A percentile compares a stretch with the other conserved stretches of the same genome.
phyloP scores from a whole-genome alignment of 2,329 filamentous ascomycete species.

The Mariannaea elegans region DNA sequence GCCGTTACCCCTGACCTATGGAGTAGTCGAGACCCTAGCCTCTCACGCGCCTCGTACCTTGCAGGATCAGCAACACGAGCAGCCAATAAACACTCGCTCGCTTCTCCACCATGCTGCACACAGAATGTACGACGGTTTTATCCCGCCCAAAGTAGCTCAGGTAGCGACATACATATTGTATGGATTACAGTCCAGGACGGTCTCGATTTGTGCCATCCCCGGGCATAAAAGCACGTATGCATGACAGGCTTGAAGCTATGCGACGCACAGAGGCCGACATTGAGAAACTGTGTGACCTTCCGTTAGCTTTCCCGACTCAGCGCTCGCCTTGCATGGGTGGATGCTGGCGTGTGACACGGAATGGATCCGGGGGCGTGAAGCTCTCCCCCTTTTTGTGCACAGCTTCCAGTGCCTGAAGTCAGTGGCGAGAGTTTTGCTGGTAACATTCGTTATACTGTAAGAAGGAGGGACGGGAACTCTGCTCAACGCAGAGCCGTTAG shows the following conservation, averaged over 20 bases:
- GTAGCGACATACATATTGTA: slow-evolving; percentile 26
- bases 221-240: slow-evolving; percentile 1
- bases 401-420: background rate
- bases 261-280: background rate
- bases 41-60: slow-evolving; percentile 33
- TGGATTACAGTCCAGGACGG: no score
- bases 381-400: slow-evolving; percentile 26
- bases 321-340: slow-evolving; percentile 28
- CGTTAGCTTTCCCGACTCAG: slow-evolving; percentile 23
- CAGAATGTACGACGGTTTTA: slow-evolving; percentile 37
- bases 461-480: background rate
- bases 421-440: background rate
- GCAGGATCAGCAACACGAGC: slow-evolving; percentile 33
- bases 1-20: slow-evolving; percentile 35
- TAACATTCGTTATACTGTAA: background rate
- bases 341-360: slow-evolving; percentile 26
- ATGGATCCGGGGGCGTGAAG: slow-evolving; percentile 29
- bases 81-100: slow-evolving; percentile 31
- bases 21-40: slow-evolving; percentile 19
- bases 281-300: slow-evolving; percentile 11
- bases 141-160: slow-evolving; percentile 35
- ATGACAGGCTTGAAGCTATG: slow-evolving; percentile 9
- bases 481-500: background rate
- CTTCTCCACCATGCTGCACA: slow-evolving; percentile 30
- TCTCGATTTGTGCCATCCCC: slow-evolving; percentile 19